Evolutionary conservation across 2,329 filamentous ascomycete species (phyloP).

Genomic region (Colletotrichum phormii): DNA sequence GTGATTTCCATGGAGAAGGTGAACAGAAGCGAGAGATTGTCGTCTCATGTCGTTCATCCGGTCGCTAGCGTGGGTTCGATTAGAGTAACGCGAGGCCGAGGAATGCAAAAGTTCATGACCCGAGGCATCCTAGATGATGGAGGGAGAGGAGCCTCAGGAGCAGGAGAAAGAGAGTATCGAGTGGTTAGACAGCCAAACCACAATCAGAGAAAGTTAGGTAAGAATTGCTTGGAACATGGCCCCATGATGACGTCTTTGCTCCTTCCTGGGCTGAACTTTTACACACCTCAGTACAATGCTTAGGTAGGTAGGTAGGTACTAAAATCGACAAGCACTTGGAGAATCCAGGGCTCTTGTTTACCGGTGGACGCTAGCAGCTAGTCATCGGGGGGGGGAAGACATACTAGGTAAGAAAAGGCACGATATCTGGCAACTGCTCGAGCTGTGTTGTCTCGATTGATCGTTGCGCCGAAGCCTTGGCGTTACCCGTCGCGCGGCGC

Average conservation of each 20-base stretch:
- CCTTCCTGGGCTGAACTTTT: not conserved
- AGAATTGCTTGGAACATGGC: slow-evolving; percentile 13
- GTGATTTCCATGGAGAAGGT: not conserved
- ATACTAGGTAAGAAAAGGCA: not conserved
- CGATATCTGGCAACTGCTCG: not conserved
- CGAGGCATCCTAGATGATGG: not conserved
- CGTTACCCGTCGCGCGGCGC: slow-evolving; percentile 6
- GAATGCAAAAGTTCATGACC: slow-evolving; percentile 11
- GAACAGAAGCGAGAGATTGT: not conserved
- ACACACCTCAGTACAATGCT: no score
- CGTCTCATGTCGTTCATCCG: not conserved
- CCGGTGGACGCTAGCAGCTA: not conserved
- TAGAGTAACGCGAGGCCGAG: slow-evolving; percentile 1
- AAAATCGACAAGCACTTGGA: not conserved
- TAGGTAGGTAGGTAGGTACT: no score
- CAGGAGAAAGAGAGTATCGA: not conserved
- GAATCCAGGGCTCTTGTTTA: not conserved
- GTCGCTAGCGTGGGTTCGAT: not conserved
- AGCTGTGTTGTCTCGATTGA: slow-evolving; percentile 4
- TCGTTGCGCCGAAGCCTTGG: slow-evolving; percentile 15
- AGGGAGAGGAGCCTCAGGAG: not conserved
- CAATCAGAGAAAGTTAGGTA: slow-evolving; percentile 9
- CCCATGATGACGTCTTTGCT: slow-evolving; percentile 30
- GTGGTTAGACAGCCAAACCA: not conserved
- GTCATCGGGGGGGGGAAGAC: not conserved